Base-by-base conservation (phyloP, 73 alveolate species). In the Tetrahymena elliotti region DNA sequence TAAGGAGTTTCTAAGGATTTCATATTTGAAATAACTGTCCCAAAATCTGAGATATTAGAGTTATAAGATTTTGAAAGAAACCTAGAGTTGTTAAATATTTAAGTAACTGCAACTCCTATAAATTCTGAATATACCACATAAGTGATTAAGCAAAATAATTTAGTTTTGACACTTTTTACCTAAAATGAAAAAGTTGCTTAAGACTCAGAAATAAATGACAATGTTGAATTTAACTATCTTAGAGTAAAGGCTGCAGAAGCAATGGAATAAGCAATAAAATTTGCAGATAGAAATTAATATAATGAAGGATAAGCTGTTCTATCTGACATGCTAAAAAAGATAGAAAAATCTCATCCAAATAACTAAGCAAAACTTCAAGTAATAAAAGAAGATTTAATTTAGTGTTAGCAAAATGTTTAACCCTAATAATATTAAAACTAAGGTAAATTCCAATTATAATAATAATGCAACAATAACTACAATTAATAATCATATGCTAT, bases 181-280 rank as follows among this genome's bases (percentile, higher is more conserved):
- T 35, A 52, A 24, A 92, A 96, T 94, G 95, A 94, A 33, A 35
- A 93, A 7, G 53, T 95, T 18, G 53, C 94, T 83, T 96, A 96
- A 38, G 53, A 83, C 10, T 68, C 88, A 34, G 96, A 94, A 84
- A 52, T 93, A 18, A 96, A 96, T 94, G 93, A 38, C 35, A 95
- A 96, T 11, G 97, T 96, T 27, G 83, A 83, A 24, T 33, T 93
- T 37, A 38, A 96, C 39, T 96, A 40, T 94, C 39, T 38, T 38
- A 96, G 97, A 96, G 97, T 96, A 11, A 94, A 94, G 94, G 93
- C 93, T 10, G 95, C 95, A 6, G 94, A 82, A 38, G 83, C 93
- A 1, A 94, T 96, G 37, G 93, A 96, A 37, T 93, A 96, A 27
- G 97, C 97, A 1, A 84, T 68, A 0, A n/a, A 68, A n/a, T 68